Evolutionary conservation across 352 stramenopile genomes (phyloP).

Genomic region (Globisporangium solare): DNA sequence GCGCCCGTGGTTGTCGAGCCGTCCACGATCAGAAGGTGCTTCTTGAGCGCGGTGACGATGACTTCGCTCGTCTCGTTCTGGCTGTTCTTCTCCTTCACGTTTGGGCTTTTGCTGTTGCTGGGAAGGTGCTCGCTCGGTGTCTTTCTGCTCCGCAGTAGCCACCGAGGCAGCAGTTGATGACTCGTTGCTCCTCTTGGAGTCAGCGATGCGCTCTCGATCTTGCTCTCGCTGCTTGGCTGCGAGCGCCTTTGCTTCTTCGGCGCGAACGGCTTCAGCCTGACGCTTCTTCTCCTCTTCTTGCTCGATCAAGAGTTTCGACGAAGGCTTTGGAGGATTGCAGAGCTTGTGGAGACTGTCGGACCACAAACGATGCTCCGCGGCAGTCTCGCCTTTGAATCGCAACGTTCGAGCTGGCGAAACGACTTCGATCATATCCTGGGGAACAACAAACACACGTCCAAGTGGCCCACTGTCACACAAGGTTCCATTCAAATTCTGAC

Average conservation of each 20-base stretch:
- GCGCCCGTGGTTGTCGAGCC: too few relatives aligned
- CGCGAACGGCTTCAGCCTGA: not conserved
- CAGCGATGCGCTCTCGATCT: constrained; percentile 27
- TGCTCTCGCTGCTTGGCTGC: constrained; percentile 11
- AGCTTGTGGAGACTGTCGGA: constrained; percentile 74
- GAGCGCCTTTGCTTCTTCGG: constrained; percentile 12
- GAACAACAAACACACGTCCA: not conserved
- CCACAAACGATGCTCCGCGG: constrained; percentile 72
- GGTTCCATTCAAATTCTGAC: not conserved
- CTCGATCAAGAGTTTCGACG: constrained; percentile 7
- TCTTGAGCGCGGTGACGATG: constrained; percentile 5
- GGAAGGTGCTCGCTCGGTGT: constrained; percentile 14
- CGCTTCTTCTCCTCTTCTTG: constrained; percentile 10
- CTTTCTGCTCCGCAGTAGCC: constrained; percentile 8
- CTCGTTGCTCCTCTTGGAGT: constrained; percentile 18
- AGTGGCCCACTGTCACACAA: not conserved
- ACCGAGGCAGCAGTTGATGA: constrained; percentile 3
- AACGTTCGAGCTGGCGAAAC: constrained; percentile 67
- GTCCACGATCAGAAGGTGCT: not conserved
- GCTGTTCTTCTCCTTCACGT: constrained; percentile 11
- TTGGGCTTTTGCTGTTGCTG: constrained; percentile 17
- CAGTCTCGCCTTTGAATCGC: constrained; percentile 76
- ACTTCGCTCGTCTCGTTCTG: constrained; percentile 9
- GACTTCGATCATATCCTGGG: constrained; percentile 80
- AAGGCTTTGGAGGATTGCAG: constrained; percentile 41